These are phyloP conservation scores for Eucalyptus tenuipes DNA, from an alignment of 345 rosid species.

Conservation along the genomic window DNA sequence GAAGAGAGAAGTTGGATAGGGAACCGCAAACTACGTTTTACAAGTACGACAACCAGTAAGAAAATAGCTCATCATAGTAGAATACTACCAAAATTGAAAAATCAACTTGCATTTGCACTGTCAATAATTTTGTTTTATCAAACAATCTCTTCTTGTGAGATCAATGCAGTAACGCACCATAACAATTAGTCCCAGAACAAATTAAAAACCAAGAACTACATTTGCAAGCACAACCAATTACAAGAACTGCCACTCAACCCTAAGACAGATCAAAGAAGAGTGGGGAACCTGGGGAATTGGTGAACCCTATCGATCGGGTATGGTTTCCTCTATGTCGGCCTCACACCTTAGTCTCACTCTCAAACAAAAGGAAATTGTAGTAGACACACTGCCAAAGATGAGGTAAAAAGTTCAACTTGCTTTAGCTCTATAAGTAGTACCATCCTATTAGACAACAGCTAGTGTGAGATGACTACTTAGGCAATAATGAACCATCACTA, in stretches of 20 bases:
- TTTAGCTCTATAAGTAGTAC: background rate
- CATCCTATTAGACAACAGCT: background rate
- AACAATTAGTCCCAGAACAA: background rate
- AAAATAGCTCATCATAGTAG: background rate
- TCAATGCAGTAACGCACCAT: background rate
- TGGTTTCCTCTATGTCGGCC: too few relatives aligned
- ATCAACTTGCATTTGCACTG: background rate
- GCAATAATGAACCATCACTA: background rate
- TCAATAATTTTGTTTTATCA: background rate
- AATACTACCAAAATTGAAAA: background rate
- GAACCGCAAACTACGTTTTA: background rate
- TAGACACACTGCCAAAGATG: background rate
- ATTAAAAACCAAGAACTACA: background rate
- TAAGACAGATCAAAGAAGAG: too few relatives aligned
- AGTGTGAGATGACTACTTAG: background rate
- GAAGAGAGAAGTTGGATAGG: background rate
- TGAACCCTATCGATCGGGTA: too few relatives aligned
- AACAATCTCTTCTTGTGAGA: background rate
- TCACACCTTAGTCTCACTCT: too few relatives aligned
- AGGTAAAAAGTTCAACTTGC: background rate
- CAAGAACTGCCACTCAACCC: too few relatives aligned
- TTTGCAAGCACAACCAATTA: background rate
- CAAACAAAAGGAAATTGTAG: too few relatives aligned
- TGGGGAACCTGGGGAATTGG: too few relatives aligned
- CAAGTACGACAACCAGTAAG: background rate